These are phyloP conservation scores for Candida glaebosa DNA, from an alignment of 805 yeast genomes.

Conservation along the genomic window DNA sequence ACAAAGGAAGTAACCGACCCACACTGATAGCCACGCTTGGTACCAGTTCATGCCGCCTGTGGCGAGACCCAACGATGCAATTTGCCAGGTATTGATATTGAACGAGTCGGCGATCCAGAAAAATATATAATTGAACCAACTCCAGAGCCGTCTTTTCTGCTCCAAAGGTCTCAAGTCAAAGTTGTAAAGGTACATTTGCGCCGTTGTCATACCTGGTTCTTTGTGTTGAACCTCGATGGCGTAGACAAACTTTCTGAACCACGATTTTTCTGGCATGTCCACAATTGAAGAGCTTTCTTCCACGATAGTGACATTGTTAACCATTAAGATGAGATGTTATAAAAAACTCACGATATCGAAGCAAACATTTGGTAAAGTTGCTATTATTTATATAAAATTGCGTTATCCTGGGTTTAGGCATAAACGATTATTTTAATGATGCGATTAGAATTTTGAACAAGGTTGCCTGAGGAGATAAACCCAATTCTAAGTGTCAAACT, in stretches of 20 bases:
- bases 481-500: too few species aligned
- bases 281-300: conserved; percentile 7
- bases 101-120: conserved; percentile 91
- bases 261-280: conserved; percentile 8
- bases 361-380: not conserved
- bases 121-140: conserved; percentile 73
- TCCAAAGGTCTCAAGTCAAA: conserved; percentile 80
- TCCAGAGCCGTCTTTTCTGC: conserved; percentile 72
- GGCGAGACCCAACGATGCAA: conserved; percentile 79
- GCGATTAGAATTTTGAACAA: too few species aligned
- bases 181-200: conserved; percentile 68
- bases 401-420: too few species aligned
- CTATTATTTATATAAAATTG: not conserved
- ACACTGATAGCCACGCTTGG: conserved; percentile 86
- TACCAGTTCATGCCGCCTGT: conserved; percentile 81
- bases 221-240: conserved; percentile 30
- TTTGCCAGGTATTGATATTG: conserved; percentile 88
- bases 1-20: conserved; percentile 75
- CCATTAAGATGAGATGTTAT: too few species aligned
- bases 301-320: conserved; percentile 7
- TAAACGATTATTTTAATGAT: too few species aligned
- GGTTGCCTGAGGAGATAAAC: too few species aligned
- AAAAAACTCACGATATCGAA: too few species aligned
- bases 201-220: conserved; percentile 41
- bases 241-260: conserved; percentile 10